These are phyloP conservation scores for Nakaseomyces kungkrabaensis DNA, from an alignment of 1,139 yeast species.

Conservation along the genomic window DNA sequence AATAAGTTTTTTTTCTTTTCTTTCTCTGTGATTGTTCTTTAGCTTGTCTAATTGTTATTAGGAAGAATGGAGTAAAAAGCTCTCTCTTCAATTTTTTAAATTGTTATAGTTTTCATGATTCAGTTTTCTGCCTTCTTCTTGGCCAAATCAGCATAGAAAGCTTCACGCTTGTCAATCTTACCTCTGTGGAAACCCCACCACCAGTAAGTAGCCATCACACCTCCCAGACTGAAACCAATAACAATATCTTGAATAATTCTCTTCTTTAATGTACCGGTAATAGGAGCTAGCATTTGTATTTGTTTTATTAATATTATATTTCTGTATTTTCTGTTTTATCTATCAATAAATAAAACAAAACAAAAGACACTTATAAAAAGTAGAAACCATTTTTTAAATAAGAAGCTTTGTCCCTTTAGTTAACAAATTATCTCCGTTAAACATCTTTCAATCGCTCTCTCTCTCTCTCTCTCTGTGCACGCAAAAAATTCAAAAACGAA, in stretches of 20 bases:
- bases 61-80: too few species aligned
- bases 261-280: constrained; percentile 75
- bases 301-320: background rate
- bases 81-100: background rate
- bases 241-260: constrained; percentile 73
- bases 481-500: too few species aligned
- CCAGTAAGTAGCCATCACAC: constrained; percentile 50
- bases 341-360: too few species aligned
- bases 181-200: constrained; percentile 74
- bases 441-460: too few species aligned
- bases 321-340: too few species aligned
- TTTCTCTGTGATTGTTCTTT: too few species aligned
- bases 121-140: constrained; percentile 45
- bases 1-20: too few species aligned
- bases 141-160: constrained; percentile 67
- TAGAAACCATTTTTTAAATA: too few species aligned
- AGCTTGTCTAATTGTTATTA: background rate
- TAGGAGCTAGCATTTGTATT: constrained; percentile 60
- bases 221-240: constrained; percentile 50
- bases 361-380: too few species aligned
- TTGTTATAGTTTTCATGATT: background rate
- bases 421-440: too few species aligned
- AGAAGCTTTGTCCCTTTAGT: too few species aligned
- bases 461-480: too few species aligned
- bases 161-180: constrained; percentile 65